Conservation (phyloP, 306 rosid species). For the Vigna reflexopilosa region DNA sequence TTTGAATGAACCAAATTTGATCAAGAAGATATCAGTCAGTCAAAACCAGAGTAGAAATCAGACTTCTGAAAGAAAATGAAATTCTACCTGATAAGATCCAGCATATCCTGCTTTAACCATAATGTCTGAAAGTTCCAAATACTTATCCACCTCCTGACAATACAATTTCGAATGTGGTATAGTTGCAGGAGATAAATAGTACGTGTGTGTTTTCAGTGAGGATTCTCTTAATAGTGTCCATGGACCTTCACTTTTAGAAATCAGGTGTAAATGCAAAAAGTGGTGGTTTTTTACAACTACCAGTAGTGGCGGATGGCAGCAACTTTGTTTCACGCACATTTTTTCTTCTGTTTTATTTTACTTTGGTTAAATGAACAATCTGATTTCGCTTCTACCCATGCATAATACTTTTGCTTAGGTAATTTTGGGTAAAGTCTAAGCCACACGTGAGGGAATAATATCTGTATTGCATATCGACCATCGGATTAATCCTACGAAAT, state of each 20-base stretch:
- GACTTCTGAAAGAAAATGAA: constrained; percentile 31
- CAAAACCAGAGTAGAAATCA: background rate
- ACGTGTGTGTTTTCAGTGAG: no score
- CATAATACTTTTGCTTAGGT: constrained; percentile 23
- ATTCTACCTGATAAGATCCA: constrained; percentile 72
- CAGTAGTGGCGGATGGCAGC: no score
- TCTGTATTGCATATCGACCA: constrained; percentile 30
- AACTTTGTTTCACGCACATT: background rate
- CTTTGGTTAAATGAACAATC: constrained; percentile 36
- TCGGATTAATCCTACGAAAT: constrained; percentile 12
- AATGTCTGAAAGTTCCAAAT: constrained; percentile 60
- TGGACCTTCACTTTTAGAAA: no score
- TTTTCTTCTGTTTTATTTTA: constrained; percentile 8
- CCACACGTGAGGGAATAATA: constrained; percentile 50
- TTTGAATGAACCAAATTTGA: constrained; percentile 10
- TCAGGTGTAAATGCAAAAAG: no score
- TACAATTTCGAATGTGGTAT: background rate
- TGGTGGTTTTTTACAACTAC: no score
- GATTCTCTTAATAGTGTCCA: no score
- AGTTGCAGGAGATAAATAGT: no score
- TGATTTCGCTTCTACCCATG: constrained; percentile 23
- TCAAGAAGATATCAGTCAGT: background rate
- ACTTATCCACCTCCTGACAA: constrained; percentile 86
- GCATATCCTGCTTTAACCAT: constrained; percentile 76
- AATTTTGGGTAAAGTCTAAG: constrained; percentile 32